Base-by-base conservation (phyloP, 768 basidiomycete genomes). In the Kwoniella heveanensis region DNA sequence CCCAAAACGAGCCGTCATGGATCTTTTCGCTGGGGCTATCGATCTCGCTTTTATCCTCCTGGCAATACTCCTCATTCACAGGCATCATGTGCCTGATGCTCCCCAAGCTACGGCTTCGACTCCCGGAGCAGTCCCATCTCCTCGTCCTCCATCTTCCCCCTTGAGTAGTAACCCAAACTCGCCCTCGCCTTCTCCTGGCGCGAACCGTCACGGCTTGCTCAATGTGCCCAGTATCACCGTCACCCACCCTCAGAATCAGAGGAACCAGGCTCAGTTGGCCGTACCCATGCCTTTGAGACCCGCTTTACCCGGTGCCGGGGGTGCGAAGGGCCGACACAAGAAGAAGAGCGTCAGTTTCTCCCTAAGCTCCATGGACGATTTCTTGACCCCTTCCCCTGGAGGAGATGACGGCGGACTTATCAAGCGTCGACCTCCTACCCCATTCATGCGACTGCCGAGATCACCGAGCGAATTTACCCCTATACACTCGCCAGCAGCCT, bases 311-410 rank as follows among this genome's bases (percentile, higher is more conserved):
- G 21, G n/a, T 25, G 49, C 49, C 21, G 58, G 58, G 25, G 49
- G 49, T 17, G 36, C 50, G 8, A n/a, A 50, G 51, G 47, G 29
- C 49, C 26, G 32, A 57, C 56, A 57, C 46, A 57, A 57, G 29
- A 57, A 48, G 56, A 67, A 67, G 46, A 44, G 47, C 39, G 66
- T 67, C 24, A 54, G 56, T 17, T 68, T 68, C 59, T 68, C 67
- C n/a, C 54, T 64, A 13, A 50, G 46, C 1, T 69, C 62, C 8
- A 52, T 69, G 24, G 60, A 69, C 50, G 64, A 65, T 27, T 49
- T 69, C 39, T 30, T 55, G 13, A 13, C 65, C n/a, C 46, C 66
- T 27, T 26, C 44, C 5, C 25, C 25, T 1, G 13, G n/a, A 30
- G 21, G 36, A 1, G 26, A n/a, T 6, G n/a, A 29, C 26, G 22